Evolutionary conservation across 768 basidiomycete species (phyloP), one percentile per base, ranked within the genome.

Genomic region (Suillus luteus): DNA sequence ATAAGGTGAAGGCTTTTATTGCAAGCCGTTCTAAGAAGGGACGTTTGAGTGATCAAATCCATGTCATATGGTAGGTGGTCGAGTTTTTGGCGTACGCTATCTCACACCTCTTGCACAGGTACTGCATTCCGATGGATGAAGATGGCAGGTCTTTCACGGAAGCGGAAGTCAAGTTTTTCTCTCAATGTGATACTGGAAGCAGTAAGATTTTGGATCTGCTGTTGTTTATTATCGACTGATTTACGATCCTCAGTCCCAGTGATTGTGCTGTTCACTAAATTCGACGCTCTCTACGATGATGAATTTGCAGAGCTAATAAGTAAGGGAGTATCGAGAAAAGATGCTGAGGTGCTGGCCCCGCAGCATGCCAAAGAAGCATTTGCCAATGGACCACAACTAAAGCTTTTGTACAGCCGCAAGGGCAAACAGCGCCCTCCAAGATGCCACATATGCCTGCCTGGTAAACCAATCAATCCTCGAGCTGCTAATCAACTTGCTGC

Each of bases 81-180:
- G 5, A 10, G 11, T 46, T n/a, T 46, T n/a, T 46, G 10, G n/a
- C 44, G 7, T n/a, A 19, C 19, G 2, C 11, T n/a, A 11, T 22
- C 44, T 46, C n/a, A n/a, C n/a, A 11, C n/a, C 10, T n/a, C n/a
- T n/a, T 1, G 11, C n/a, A 46, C n/a, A 46, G 44, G 44, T 46
- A 46, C n/a, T 46, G 44, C n/a, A 46, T 46, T 46, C n/a, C 44
- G n/a, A 46, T 46, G 44, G 44, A 46, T 22, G n/a, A 46, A 19
- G 44, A 46, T n/a, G 10, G 10, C 10, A 46, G 44, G 44, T 46
- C n/a, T n/a, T 46, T 46, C n/a, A 46, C n/a, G 5, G 44, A 11
- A 12, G 44, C 10, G 1, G 44, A 46, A 46, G 11, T 11, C n/a
- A n/a, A 46, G n/a, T 46, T 46, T 46, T 46, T 46, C n/a, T n/a